A percentile compares a stretch with the other conserved stretches of the same genome.
These are phyloP conservation scores for peach (Prunus persica) DNA, from an alignment of 306 rosid species.

Conservation along the genomic window Prunus_persica_NCBIv2 NC_034014.1:997001-997500, in stretches of 20 bases:
- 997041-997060: background rate
- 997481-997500: background rate
- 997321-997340: too few species aligned
- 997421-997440: too few species aligned
- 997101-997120: slow-evolving; percentile 77
- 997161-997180: slow-evolving; percentile 54
- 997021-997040: background rate
- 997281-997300: too few species aligned
- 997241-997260: background rate
- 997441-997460: background rate
- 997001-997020: background rate
- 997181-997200: slow-evolving; percentile 18
- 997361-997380: too few species aligned
- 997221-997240: background rate
- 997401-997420: too few species aligned
- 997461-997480: background rate
- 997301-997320: background rate
- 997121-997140: slow-evolving; percentile 96
- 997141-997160: slow-evolving; percentile 79
- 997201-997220: slow-evolving; percentile 7
- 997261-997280: background rate
- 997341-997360: too few species aligned
- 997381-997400: too few species aligned
- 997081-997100: slow-evolving; percentile 83
- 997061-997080: slow-evolving; percentile 52